Conservation (phyloP, 2,329 filamentous ascomycete genomes). For the Fusarium sp. region DNA sequence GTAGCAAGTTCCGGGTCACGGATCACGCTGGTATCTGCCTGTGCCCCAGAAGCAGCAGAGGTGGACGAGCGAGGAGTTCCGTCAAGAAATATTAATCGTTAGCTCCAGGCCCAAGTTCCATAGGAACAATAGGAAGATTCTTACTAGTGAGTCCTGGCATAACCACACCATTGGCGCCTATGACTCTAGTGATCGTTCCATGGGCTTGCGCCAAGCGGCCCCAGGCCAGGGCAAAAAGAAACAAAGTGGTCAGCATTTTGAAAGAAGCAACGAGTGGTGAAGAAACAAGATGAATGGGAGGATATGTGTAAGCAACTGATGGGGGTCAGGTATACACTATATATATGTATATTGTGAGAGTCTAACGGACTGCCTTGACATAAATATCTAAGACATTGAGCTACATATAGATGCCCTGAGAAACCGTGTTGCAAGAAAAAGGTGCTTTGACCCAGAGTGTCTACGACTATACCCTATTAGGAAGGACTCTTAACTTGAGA, state of each 20-base stretch:
- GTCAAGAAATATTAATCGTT: neutral
- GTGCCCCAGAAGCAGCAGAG: conserved; percentile 1
- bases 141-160: conserved; percentile 17
- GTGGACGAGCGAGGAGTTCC: conserved; percentile 10
- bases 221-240: conserved; percentile 8
- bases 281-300: neutral
- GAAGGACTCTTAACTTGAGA: neutral
- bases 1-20: conserved; percentile 6
- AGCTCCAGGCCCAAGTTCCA: neutral
- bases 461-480: neutral
- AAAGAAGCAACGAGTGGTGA: neutral
- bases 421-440: neutral
- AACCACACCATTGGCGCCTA: conserved; percentile 4
- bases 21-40: conserved; percentile 14
- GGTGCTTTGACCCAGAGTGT: neutral
- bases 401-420: neutral
- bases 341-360: neutral
- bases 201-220: neutral
- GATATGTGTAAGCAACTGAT: neutral
- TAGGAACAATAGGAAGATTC: neutral
- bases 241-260: neutral
- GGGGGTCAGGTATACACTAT: neutral
- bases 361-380: neutral
- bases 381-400: neutral
- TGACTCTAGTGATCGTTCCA: conserved; percentile 14